These are phyloP conservation scores for Acorus calamus DNA, from an alignment of 106 monocot species.

Conservation along the genomic window DNA sequence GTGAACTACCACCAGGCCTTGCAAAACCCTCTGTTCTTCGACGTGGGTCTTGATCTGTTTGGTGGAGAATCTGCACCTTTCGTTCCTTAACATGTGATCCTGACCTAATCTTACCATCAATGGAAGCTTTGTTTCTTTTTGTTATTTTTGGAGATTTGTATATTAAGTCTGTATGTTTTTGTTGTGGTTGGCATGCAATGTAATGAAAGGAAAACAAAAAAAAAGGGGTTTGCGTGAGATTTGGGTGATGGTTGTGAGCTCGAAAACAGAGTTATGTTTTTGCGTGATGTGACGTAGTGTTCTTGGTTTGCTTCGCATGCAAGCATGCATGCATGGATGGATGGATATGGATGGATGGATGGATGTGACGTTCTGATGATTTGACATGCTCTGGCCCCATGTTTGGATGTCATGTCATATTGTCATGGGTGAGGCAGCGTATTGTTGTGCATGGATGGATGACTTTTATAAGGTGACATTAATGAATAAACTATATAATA, in stretches of 20 bases:
- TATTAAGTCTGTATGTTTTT: neutral
- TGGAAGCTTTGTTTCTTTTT: neutral
- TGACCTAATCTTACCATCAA: no score
- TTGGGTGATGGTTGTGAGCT: slow-evolving; percentile 17
- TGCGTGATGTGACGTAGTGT: no score
- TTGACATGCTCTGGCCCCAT: no score
- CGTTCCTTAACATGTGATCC: slow-evolving; percentile 4
- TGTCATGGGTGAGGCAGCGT: no score
- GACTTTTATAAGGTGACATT: no score
- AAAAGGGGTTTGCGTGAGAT: slow-evolving; percentile 6
- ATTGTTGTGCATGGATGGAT: no score
- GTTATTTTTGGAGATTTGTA: neutral
- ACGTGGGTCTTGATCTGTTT: slow-evolving; percentile 15
- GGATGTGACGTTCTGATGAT: no score
- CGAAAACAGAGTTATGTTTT: slow-evolving; percentile 5
- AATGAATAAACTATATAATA: no score
- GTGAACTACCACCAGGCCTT: slow-evolving; percentile 3
- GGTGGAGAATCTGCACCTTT: slow-evolving; percentile 14
- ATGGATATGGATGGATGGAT: slow-evolving; percentile 1
- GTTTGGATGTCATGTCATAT: no score
- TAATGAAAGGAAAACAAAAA: slow-evolving; percentile 2
- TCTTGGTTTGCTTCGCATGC: no score
- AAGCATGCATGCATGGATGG: slow-evolving; percentile 14
- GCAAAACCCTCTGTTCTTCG: slow-evolving; percentile 28
- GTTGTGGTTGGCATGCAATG: slow-evolving; percentile 7